Conservation (phyloP, 345 rosid genomes). For the Acer negundo region DNA sequence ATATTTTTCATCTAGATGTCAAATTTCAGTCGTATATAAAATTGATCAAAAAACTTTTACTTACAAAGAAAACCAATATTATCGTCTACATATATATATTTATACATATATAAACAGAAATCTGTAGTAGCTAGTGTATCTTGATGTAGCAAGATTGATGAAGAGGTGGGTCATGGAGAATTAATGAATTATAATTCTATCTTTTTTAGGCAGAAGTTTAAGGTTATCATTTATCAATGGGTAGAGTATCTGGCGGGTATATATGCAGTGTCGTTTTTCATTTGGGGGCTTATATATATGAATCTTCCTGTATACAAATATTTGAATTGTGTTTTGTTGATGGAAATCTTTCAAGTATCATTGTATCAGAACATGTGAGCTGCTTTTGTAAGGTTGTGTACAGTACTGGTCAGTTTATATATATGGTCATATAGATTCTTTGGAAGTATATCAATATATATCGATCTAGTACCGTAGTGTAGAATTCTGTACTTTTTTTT, state of each 20-base stretch:
- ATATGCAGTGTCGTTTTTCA: slow-evolving; percentile 26
- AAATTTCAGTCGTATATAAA: too few relatives aligned
- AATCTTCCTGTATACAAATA: slow-evolving; percentile 17
- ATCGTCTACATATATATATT: too few relatives aligned
- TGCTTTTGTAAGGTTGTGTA: slow-evolving; percentile 43
- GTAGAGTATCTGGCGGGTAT: neutral
- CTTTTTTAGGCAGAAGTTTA: slow-evolving; percentile 26
- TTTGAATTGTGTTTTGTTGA: slow-evolving; percentile 6
- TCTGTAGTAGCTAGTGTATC: too few relatives aligned
- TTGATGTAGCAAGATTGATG: neutral
- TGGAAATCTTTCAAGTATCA: slow-evolving; percentile 22
- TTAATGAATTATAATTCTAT: slow-evolving; percentile 17
- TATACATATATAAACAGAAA: too few relatives aligned
- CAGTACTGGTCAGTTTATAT: slow-evolving; percentile 8
- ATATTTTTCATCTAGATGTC: too few relatives aligned
- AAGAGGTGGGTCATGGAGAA: slow-evolving; percentile 27
- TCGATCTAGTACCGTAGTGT: too few relatives aligned
- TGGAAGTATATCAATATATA: neutral
- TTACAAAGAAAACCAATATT: too few relatives aligned
- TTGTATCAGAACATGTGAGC: slow-evolving; percentile 42
- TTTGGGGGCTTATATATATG: slow-evolving; percentile 10
- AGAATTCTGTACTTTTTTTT: too few relatives aligned
- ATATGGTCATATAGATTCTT: neutral
- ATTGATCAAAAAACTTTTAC: too few relatives aligned
- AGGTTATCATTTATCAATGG: slow-evolving; percentile 37